Percentiles rank a stretch among this genome's conserved stretches.
Evolutionary conservation across 2,329 filamentous ascomycete genomes (phyloP).

Genomic region (Trichoderma pleuroti): DNA sequence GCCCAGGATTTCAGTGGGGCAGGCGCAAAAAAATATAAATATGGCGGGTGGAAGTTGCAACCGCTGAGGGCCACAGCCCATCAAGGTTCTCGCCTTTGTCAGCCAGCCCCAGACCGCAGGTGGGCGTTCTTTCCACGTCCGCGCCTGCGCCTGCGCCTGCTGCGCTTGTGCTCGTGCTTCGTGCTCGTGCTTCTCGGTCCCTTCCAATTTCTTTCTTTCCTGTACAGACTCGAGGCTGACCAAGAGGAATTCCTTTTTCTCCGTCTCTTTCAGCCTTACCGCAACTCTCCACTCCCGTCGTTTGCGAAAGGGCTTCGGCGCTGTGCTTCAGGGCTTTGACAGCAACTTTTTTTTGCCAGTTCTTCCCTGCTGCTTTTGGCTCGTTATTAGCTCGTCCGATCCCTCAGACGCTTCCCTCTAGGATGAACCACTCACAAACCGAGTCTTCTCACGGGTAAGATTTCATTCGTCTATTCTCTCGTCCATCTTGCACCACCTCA

Average conservation of each 20-base stretch:
- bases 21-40: constrained; percentile 1
- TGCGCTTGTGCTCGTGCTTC: not conserved
- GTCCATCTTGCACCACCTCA: not conserved
- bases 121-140: constrained; percentile 10
- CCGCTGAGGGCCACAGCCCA: constrained; percentile 23
- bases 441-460: not conserved
- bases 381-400: not conserved
- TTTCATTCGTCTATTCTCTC: not conserved
- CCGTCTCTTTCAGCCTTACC: not conserved
- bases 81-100: constrained; percentile 30
- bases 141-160: constrained; percentile 8
- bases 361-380: not conserved
- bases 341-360: not conserved
- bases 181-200: not conserved
- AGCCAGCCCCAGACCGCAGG: constrained; percentile 9
- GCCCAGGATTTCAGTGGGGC: not conserved
- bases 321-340: not conserved
- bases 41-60: not conserved
- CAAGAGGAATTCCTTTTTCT: not conserved
- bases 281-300: not conserved
- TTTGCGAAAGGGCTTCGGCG: not conserved
- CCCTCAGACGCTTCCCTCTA: not conserved
- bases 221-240: not conserved
- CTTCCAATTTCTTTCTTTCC: not conserved
- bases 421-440: not conserved